phyloP scores from a whole-genome alignment of 495 filamentous ascomycete species.

The Hypoxylon fragiforme region DNA sequence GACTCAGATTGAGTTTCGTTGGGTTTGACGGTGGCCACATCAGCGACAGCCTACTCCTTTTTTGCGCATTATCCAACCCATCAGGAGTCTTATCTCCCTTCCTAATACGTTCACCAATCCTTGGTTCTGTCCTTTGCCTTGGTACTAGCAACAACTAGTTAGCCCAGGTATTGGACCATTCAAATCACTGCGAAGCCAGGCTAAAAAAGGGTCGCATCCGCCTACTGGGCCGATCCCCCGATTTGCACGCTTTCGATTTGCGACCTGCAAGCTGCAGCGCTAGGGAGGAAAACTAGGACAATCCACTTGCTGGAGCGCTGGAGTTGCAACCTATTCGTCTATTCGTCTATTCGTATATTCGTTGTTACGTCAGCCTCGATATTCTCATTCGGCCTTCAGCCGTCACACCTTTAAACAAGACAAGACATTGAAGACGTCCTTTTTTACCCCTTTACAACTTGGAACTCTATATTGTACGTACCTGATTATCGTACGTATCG shows the following conservation, averaged over 20 bases:
- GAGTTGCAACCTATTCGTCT: too few relatives aligned
- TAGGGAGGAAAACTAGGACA: constrained; percentile 21
- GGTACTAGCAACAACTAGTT: constrained; percentile 24
- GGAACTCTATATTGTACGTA: constrained; percentile 12
- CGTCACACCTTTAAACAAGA: constrained; percentile 33
- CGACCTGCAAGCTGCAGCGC: constrained; percentile 9
- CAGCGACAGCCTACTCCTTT: constrained; percentile 35
- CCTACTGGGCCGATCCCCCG: constrained; percentile 36
- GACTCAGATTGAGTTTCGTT: constrained; percentile 42
- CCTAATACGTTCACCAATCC: constrained; percentile 24
- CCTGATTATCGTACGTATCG: too few relatives aligned
- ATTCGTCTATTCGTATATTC: too few relatives aligned
- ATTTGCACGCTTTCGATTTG: constrained; percentile 29
- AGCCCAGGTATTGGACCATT: constrained; percentile 22
- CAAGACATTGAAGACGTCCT: too few relatives aligned
- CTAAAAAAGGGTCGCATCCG: constrained; percentile 29
- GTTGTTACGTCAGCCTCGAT: constrained; percentile 46
- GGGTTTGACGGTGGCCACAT: constrained; percentile 42
- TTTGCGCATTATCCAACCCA: constrained; percentile 31
- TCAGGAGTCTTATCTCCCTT: constrained; percentile 21
- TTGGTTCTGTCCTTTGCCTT: constrained; percentile 21
- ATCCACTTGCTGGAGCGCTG: constrained; percentile 9
- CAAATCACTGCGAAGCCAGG: constrained; percentile 17
- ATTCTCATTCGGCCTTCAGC: constrained; percentile 33
- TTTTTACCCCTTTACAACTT: constrained; percentile 12